Conservation (phyloP, 2,329 filamentous ascomycete genomes). For the Claviceps sp. region DNA sequence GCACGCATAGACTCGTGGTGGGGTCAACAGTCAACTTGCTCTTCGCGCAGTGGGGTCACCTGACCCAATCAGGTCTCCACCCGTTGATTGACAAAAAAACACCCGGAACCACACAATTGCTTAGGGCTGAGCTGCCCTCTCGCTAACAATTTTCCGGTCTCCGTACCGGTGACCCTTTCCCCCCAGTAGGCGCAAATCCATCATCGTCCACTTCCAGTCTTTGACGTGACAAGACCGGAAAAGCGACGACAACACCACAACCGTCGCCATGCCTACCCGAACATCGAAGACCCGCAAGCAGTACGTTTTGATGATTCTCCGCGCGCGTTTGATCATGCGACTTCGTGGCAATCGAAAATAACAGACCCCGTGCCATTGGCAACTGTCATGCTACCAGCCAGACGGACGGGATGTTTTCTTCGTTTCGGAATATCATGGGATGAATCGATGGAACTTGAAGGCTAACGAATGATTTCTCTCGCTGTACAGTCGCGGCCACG, state of each 20-base stretch:
- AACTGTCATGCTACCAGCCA: slow-evolving; percentile 11
- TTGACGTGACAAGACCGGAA: slow-evolving; percentile 23
- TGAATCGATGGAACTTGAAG: background rate
- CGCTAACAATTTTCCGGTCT: slow-evolving; percentile 23
- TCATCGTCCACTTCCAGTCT: slow-evolving; percentile 23
- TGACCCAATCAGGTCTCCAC: slow-evolving; percentile 9
- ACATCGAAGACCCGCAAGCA: slow-evolving; percentile 67
- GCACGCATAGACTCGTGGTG: background rate
- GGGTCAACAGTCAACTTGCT: slow-evolving; percentile 5
- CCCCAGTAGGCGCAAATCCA: slow-evolving; percentile 23
- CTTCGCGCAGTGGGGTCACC: slow-evolving; percentile 15
- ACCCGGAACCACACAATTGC: background rate
- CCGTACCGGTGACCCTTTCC: slow-evolving; percentile 14
- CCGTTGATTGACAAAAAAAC: background rate
- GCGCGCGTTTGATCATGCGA: background rate
- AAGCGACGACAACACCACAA: slow-evolving; percentile 31
- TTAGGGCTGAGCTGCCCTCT: slow-evolving; percentile 31
- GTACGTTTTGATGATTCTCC: slow-evolving; percentile 34
- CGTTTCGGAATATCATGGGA: background rate
- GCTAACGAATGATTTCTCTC: background rate
- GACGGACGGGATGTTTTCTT: background rate
- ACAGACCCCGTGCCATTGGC: slow-evolving; percentile 3
- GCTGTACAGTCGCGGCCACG: slow-evolving; percentile 72
- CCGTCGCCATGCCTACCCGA: slow-evolving; percentile 58
- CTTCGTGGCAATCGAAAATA: slow-evolving; percentile 3